Percentiles rank a stretch among this genome's conserved stretches.
phyloP scores from a whole-genome alignment of 1,284 basidiomycete genomes.

The Ustanciosporium gigantosporum region DNA sequence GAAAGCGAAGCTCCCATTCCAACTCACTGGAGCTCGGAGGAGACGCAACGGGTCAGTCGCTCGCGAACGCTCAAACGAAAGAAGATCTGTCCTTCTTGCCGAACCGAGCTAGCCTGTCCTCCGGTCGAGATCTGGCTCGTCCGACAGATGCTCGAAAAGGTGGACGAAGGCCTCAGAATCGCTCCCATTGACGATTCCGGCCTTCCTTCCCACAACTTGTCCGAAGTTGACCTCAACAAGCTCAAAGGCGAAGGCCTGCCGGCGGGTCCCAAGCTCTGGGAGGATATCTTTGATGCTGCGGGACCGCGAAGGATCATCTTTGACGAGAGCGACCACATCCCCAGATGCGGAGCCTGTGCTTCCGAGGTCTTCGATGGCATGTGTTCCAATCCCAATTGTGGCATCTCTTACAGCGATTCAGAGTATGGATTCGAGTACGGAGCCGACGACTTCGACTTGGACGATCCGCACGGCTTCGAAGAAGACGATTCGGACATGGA shows the following conservation, averaged over 20 bases:
- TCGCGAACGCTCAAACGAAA: slow-evolving; percentile 38
- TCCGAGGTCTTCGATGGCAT: slow-evolving; percentile 49
- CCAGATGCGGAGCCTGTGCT: slow-evolving; percentile 50
- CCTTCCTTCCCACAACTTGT: background rate
- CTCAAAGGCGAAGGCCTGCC: slow-evolving; percentile 31
- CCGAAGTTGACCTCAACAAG: slow-evolving; percentile 20
- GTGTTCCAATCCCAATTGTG: slow-evolving; percentile 47
- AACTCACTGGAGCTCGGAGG: slow-evolving; percentile 2
- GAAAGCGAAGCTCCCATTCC: slow-evolving; percentile 24
- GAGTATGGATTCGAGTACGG: slow-evolving; percentile 8
- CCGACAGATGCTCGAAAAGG: slow-evolving; percentile 45
- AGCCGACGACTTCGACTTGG: background rate
- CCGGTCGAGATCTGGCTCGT: slow-evolving; percentile 53
- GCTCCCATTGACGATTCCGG: background rate
- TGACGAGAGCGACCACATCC: slow-evolving; percentile 49
- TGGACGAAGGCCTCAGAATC: slow-evolving; percentile 21
- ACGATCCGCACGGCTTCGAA: background rate
- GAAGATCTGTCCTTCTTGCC: slow-evolving; percentile 56
- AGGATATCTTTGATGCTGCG: slow-evolving; percentile 35
- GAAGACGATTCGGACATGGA: background rate
- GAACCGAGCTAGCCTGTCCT: slow-evolving; percentile 41
- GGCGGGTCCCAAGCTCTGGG: slow-evolving; percentile 34
- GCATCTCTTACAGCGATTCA: slow-evolving; percentile 33
- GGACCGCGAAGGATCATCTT: slow-evolving; percentile 40
- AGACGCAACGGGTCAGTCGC: slow-evolving; percentile 8